These are phyloP conservation scores for Cutaneotrichosporon mucoides DNA, from an alignment of 1,284 basidiomycete species.

Conservation along the genomic window DNA sequence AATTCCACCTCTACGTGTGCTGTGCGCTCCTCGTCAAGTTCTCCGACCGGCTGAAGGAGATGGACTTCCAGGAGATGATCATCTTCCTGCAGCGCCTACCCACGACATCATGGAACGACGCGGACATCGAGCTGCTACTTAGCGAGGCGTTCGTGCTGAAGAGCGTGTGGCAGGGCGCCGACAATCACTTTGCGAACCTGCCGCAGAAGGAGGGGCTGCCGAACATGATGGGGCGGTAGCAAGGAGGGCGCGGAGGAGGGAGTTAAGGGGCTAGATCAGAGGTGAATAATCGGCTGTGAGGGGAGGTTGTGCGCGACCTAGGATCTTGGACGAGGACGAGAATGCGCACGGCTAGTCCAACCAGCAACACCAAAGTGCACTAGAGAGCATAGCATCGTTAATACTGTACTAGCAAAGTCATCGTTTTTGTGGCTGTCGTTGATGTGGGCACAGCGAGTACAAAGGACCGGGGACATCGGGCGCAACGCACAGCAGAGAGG, in stretches of 20 bases:
- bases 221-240: conserved; percentile 43
- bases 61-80: conserved; percentile 98
- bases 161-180: conserved; percentile 89
- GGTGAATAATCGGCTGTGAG: background rate
- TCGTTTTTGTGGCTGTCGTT: no score
- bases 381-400: no score
- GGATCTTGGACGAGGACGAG: background rate
- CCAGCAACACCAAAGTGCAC: no score
- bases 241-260: background rate
- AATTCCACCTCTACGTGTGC: conserved; percentile 95
- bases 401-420: no score
- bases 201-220: conserved; percentile 30
- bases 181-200: conserved; percentile 69
- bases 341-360: no score
- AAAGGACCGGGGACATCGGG: no score
- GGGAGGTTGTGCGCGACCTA: background rate
- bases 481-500: no score
- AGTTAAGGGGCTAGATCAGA: background rate
- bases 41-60: conserved; percentile 80
- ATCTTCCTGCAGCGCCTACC: conserved; percentile 97
- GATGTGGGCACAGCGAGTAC: no score
- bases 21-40: conserved; percentile 89
- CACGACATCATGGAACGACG: conserved; percentile 90
- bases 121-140: conserved; percentile 90
- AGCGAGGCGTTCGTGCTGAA: conserved; percentile 94